Percentiles rank a stretch among this genome's conserved stretches.
These are phyloP conservation scores for Blastobotrys persicus DNA, from an alignment of 1,139 yeast genomes.

Conservation along the genomic window DNA sequence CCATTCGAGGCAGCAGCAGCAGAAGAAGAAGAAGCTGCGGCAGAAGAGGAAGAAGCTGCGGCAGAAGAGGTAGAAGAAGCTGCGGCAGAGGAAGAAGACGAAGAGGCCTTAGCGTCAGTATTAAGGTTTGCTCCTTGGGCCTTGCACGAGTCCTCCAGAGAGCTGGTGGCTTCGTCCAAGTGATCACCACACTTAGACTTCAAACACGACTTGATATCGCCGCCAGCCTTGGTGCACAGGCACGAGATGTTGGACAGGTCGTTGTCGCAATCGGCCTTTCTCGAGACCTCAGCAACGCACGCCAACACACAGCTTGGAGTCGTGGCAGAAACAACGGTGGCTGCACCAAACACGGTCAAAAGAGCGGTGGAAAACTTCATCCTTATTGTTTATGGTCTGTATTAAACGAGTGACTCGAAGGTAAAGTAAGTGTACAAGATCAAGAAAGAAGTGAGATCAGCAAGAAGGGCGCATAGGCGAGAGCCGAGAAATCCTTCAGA, in stretches of 20 bases:
- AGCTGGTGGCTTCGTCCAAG: constrained; percentile 34
- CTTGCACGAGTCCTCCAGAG: constrained; percentile 42
- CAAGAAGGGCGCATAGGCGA: background rate
- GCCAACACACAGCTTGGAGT: constrained; percentile 84
- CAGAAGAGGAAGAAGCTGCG: constrained; percentile 11
- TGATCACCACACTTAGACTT: constrained; percentile 55
- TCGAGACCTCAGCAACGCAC: constrained; percentile 71
- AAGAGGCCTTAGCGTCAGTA: constrained; percentile 2
- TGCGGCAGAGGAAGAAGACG: constrained; percentile 3
- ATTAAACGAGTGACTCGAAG: background rate
- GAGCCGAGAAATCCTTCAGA: background rate
- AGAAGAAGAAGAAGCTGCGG: constrained; percentile 2
- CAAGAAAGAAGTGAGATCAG: background rate
- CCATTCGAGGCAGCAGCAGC: background rate
- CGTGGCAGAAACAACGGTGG: constrained; percentile 51
- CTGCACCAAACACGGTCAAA: constrained; percentile 2
- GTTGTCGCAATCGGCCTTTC: constrained; percentile 47
- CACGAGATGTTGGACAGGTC: constrained; percentile 63
- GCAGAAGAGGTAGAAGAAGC: constrained; percentile 15
- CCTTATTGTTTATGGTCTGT: background rate
- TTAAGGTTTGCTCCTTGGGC: constrained; percentile 19
- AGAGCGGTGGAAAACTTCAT: constrained; percentile 3
- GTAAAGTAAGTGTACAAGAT: background rate
- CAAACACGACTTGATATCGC: constrained; percentile 58
- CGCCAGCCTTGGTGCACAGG: constrained; percentile 55